A percentile compares a stretch with the other conserved stretches of the same genome.
Evolutionary conservation across 177 flowering plant genomes (phyloP).

Genomic region (Vitis hybrid): DNA sequence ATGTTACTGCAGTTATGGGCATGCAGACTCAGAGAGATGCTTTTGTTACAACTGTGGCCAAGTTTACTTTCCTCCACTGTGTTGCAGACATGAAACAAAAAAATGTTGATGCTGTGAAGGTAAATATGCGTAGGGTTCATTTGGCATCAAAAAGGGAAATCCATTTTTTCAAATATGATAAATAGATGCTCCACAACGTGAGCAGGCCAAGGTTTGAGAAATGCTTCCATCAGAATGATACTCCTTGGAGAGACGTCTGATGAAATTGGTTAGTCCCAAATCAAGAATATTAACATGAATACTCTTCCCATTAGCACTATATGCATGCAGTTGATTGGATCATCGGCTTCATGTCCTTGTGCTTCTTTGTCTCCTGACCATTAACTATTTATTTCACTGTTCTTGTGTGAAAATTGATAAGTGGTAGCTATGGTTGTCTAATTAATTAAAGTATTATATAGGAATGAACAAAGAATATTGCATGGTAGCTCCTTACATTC

Average conservation of each 20-base stretch:
- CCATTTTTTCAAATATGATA: constrained; percentile 3
- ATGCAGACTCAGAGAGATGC: constrained; percentile 99
- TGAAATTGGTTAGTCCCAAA: too few species aligned
- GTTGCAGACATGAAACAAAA: constrained; percentile 99
- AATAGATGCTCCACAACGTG: background rate
- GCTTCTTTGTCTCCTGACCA: too few species aligned
- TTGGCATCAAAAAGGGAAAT: background rate
- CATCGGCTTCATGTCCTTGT: too few species aligned
- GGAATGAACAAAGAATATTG: background rate
- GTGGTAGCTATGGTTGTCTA: background rate
- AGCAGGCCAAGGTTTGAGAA: constrained; percentile 2
- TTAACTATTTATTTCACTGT: too few species aligned
- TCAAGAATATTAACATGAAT: constrained; percentile 2
- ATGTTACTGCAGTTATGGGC: constrained; percentile 92
- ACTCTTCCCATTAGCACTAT: constrained; percentile 2
- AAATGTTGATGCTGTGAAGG: constrained; percentile 99
- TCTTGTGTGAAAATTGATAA: background rate
- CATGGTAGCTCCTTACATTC: background rate
- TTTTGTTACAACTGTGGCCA: constrained; percentile 93
- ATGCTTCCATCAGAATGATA: background rate
- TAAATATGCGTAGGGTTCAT: constrained; percentile 15
- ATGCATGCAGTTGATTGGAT: background rate
- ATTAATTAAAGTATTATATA: background rate
- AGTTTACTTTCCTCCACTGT: constrained; percentile 91
- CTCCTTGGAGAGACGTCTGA: too few species aligned